These are phyloP conservation scores for Phlebiopsis gigantea DNA, from an alignment of 768 basidiomycete species.

Conservation along the genomic window DNA sequence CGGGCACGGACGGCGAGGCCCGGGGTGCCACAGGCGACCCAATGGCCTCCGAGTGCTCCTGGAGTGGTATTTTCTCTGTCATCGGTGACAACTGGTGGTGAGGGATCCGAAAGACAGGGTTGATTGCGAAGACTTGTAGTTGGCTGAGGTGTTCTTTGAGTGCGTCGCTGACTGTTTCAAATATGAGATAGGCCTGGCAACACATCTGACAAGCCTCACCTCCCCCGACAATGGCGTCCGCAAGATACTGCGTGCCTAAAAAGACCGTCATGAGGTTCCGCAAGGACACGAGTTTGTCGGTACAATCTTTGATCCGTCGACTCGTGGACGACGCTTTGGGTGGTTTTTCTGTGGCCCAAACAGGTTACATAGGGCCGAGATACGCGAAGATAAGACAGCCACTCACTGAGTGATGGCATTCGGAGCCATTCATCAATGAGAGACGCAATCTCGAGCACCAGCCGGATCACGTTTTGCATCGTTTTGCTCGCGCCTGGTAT, in stretches of 20 bases:
- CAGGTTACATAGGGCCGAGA: neutral
- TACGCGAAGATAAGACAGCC: neutral
- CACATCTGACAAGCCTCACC: neutral
- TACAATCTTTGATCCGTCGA: neutral
- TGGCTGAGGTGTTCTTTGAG: neutral
- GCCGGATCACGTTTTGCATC: neutral
- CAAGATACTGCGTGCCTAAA: neutral
- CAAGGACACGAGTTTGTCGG: neutral
- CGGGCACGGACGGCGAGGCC: no score
- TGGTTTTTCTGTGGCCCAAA: neutral
- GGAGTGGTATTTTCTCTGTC: no score
- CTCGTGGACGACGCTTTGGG: neutral
- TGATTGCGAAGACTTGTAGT: neutral
- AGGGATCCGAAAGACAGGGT: no score
- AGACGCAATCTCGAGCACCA: neutral
- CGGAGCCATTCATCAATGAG: neutral
- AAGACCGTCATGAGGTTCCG: neutral
- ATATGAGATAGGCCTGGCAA: no score
- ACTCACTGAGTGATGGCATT: neutral
- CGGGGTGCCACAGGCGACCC: no score
- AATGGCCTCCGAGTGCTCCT: no score
- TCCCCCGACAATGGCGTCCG: neutral
- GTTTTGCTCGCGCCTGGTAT: neutral
- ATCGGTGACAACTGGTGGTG: no score
- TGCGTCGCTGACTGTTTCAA: neutral